Evolutionary conservation across 129 eudicot species (phyloP).

Genomic region (Flaveria sonorensis): DNA sequence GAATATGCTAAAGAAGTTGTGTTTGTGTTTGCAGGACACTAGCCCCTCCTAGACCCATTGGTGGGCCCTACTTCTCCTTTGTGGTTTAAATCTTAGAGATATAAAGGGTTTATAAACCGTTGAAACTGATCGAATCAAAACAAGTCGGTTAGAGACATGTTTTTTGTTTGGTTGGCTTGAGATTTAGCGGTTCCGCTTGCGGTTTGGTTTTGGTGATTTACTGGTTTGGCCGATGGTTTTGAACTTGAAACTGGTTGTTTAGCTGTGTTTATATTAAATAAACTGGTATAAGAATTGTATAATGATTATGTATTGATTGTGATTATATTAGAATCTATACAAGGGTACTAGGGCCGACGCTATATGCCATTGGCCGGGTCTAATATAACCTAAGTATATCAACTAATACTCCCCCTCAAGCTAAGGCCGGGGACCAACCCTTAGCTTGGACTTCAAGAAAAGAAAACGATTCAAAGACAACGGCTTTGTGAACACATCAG

Average conservation of each 20-base stretch:
- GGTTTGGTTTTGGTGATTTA: neutral
- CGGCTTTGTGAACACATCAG: too few species aligned
- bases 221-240: neutral
- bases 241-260: neutral
- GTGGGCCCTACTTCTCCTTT: neutral
- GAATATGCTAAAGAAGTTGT: neutral
- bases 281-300: too few species aligned
- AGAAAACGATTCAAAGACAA: too few species aligned
- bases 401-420: too few species aligned
- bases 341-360: too few species aligned
- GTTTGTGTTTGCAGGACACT: neutral
- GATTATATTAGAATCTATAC: too few species aligned
- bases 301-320: too few species aligned
- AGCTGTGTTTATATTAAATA: neutral
- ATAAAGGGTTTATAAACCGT: neutral
- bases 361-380: too few species aligned
- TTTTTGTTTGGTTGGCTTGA: neutral
- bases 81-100: neutral
- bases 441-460: too few species aligned
- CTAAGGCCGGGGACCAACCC: too few species aligned
- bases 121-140: neutral
- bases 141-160: neutral
- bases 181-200: neutral
- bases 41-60: neutral
- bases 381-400: too few species aligned